Evolutionary conservation across 768 basidiomycete species (phyloP), one percentile per base, ranked within the genome.

Genomic region (Collybia nuda): DNA sequence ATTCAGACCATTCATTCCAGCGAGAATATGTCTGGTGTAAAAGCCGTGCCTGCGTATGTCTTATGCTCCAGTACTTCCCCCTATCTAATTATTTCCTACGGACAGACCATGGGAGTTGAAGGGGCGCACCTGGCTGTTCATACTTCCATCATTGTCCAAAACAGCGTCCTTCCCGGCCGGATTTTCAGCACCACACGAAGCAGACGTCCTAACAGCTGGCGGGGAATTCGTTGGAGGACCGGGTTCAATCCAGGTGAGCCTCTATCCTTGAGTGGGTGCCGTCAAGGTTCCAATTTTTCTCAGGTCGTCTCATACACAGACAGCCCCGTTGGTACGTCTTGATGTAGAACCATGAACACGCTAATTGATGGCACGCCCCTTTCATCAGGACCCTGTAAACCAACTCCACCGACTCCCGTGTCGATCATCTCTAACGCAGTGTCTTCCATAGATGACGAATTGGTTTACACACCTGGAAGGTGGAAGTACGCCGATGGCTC

Each of bases 381-480:
- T 19, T 24, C 15, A 22, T 0, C 28, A 66, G 67, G 64, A 43
- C 63, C 67, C 45, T 68, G 65, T 65, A 54, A 15, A 56, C 18
- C 39, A 23, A 8, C 9, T n/a, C n/a, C n/a, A n/a, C n/a, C n/a
- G n/a, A n/a, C n/a, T n/a, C n/a, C n/a, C n/a, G n/a, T n/a, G n/a
- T n/a, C n/a, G n/a, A n/a, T n/a, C n/a, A n/a, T n/a, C n/a, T n/a
- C n/a, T n/a, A n/a, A n/a, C n/a, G n/a, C n/a, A n/a, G n/a, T n/a
- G n/a, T n/a, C n/a, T n/a, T n/a, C n/a, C n/a, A n/a, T 42, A 68
- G 68, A 71, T 51, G 63, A 70, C 48, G 70, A 70, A 43, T 52
- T 71, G 39, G 48, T 69, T 0, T 71, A 70, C 36, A 48, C 57
- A n/a, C 67, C 68, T 15, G 69, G 68, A 18, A 54, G 60, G 47